Base-by-base conservation (phyloP, 2,329 filamentous ascomycete species). In the Cladobotryum protrusum region DNA sequence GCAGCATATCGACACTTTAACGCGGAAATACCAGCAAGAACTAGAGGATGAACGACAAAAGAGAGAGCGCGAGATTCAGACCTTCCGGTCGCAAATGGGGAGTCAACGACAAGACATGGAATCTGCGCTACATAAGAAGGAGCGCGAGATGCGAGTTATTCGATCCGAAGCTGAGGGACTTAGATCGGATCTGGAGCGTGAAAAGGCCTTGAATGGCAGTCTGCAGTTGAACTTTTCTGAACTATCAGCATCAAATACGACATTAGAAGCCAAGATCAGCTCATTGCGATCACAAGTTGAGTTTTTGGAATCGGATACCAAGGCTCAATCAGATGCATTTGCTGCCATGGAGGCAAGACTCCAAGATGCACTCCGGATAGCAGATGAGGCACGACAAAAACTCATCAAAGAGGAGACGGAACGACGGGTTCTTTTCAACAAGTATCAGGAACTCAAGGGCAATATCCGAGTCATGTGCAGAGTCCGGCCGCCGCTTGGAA, bases 381-480 rank as follows among this genome's bases (percentile, higher is more conserved):
- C 86, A 1, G 82, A 87, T 29, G 77, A 81, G 34, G 83, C 87
- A 1, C 83, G 87, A 50, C 82, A 89, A 56, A 96, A 93, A 63
- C 75, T 99, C 24, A 85, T 93, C 55, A 89, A 86, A 61, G 93
- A 97, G 64, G 93, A 99, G 69, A 93, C 88, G 1, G 75, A 96
- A 45, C 83, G 93, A 13, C 82, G 93, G 18, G 92, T 95, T 59
- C 78, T 99, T 0, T 96, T 97, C 73, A 97, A 97, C 69, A 93
- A 95, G 66, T 92, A 99, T 43, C 90, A 99, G 66, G 93, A 99
- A 63, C 80, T 99, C 52, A 96, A 96, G 67, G 93, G 93, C 60
- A 99, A 99, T 64, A 99, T 99, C 61, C 86, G 93, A 17, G 93
- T 99, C 57, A 99, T 99, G 82, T 97, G 92, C 63, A 84, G 93